A percentile compares a stretch with the other conserved stretches of the same genome.
Evolutionary conservation across 2,329 filamentous ascomycete genomes (phyloP).

Genomic region (Aspergillus pseudonomiae): DNA sequence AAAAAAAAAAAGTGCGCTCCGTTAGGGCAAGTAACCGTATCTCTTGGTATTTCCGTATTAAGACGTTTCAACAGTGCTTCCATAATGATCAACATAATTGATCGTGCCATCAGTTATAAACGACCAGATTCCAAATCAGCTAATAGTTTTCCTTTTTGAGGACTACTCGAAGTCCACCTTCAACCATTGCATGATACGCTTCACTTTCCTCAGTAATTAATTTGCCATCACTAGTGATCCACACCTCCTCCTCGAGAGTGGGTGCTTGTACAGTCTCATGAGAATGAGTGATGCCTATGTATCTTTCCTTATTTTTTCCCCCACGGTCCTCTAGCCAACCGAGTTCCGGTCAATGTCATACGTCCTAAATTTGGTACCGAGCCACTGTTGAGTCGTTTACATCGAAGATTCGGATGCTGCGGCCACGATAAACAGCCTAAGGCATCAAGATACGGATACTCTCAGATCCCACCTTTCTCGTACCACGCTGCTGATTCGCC

Average conservation of each 20-base stretch:
- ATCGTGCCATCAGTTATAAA: conserved; percentile 3
- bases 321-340: neutral
- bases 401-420: neutral
- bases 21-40: neutral
- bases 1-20: neutral
- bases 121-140: conserved; percentile 9
- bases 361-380: conserved; percentile 1
- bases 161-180: conserved; percentile 6
- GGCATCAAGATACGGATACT: neutral
- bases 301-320: neutral
- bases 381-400: neutral
- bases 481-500: conserved; percentile 15
- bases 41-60: neutral
- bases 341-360: neutral
- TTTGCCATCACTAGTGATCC: conserved; percentile 10
- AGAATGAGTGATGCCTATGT: neutral
- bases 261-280: neutral
- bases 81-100: neutral
- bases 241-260: conserved; percentile 1
- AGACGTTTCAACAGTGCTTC: neutral
- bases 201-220: conserved; percentile 8
- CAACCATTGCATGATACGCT: conserved; percentile 20
- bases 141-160: conserved; percentile 16
- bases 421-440: neutral
- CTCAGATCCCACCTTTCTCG: neutral